Evolutionary conservation across 805 yeast species (phyloP).

Genomic region (Ogataea nitratoaversa): DNA sequence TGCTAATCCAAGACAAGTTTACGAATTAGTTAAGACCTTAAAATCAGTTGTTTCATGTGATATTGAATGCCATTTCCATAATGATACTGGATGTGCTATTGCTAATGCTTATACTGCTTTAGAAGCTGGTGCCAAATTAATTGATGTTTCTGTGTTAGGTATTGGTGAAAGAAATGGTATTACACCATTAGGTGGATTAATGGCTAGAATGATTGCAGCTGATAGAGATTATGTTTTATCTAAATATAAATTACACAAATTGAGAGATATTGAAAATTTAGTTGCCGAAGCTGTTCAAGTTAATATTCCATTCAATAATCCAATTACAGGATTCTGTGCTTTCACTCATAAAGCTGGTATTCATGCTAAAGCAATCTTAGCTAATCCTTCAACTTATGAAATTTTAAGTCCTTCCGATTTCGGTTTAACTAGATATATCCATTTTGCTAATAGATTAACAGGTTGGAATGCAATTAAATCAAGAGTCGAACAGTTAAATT

Average conservation of each 20-base stretch:
- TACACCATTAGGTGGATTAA: slow-evolving; percentile 94
- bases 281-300: slow-evolving; percentile 98
- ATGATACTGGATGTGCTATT: slow-evolving; percentile 98
- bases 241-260: slow-evolving; percentile 92
- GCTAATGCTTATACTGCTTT: slow-evolving; percentile 98
- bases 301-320: slow-evolving; percentile 96
- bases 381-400: slow-evolving; percentile 98
- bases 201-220: slow-evolving; percentile 99
- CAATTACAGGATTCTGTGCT: slow-evolving; percentile 99
- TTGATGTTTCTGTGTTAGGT: slow-evolving; percentile 94
- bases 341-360: slow-evolving; percentile 99
- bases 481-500: slow-evolving; percentile 94
- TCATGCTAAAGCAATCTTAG: slow-evolving; percentile 97
- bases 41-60: slow-evolving; percentile 93
- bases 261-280: slow-evolving; percentile 90
- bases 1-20: slow-evolving; percentile 98
- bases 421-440: slow-evolving; percentile 94
- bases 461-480: slow-evolving; percentile 99
- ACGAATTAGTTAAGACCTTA: slow-evolving; percentile 91
- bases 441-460: slow-evolving; percentile 95
- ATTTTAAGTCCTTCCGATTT: slow-evolving; percentile 92
- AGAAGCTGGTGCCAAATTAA: slow-evolving; percentile 94
- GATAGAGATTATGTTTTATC: slow-evolving; percentile 93
- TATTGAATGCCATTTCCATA: slow-evolving; percentile 98
- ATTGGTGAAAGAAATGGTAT: slow-evolving; percentile 99